These are phyloP conservation scores for Exsudoporus floridanus DNA, from an alignment of 1,284 basidiomycete species.

Conservation along the genomic window DNA sequence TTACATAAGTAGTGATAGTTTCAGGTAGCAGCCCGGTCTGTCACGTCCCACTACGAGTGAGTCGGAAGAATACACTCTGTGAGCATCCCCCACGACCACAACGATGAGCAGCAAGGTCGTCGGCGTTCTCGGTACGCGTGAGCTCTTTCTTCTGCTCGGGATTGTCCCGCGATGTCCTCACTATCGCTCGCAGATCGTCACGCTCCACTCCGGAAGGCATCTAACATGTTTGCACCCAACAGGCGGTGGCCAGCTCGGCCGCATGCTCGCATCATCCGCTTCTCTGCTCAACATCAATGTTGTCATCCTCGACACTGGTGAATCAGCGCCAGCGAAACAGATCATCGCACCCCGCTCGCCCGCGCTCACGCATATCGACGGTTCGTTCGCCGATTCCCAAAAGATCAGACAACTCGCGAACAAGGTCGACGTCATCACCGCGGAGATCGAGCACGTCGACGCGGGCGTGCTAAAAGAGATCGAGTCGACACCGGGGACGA, in stretches of 20 bases:
- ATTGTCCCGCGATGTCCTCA: conserved; percentile 3
- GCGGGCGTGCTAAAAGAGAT: conserved; percentile 74
- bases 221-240: conserved; percentile 16
- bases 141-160: background rate
- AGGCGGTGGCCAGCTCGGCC: conserved; percentile 98
- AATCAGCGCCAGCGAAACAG: conserved; percentile 88
- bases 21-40: background rate
- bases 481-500: conserved; percentile 40
- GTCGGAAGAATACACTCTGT: background rate
- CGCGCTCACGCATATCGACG: conserved; percentile 74
- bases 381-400: conserved; percentile 80
- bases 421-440: conserved; percentile 87
- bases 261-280: conserved; percentile 94
- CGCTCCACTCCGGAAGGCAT: background rate
- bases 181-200: conserved; percentile 12
- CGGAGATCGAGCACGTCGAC: conserved; percentile 98
- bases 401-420: conserved; percentile 82
- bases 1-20: background rate
- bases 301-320: conserved; percentile 86
- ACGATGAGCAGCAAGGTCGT: conserved; percentile 30
- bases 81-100: background rate
- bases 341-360: conserved; percentile 59
- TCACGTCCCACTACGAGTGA: too few species aligned
- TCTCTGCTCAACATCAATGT: conserved; percentile 85
- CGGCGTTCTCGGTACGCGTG: conserved; percentile 32